Evolutionary conservation across 2,329 filamentous ascomycete species (phyloP).

Genomic region (Plenodomus lindquistii): DNA sequence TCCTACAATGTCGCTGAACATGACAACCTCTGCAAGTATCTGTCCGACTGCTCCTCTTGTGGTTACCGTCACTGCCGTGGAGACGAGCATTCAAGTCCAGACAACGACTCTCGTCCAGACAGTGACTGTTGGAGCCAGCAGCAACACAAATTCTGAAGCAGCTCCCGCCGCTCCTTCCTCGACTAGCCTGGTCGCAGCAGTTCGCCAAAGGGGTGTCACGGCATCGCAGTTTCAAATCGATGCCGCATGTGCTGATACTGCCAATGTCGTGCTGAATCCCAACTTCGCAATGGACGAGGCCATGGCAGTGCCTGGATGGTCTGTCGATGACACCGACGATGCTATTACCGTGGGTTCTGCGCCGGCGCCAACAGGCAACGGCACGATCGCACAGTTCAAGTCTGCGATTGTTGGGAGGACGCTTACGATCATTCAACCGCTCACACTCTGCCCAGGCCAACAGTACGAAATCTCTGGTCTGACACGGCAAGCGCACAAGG

Average conservation of each 20-base stretch:
- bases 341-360: slow-evolving; percentile 21
- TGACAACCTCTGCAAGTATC: slow-evolving; percentile 5
- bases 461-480: slow-evolving; percentile 20
- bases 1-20: slow-evolving; percentile 18
- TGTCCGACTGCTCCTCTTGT: slow-evolving; percentile 13
- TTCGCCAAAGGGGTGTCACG: slow-evolving; percentile 12
- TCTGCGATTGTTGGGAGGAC: slow-evolving; percentile 22
- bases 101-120: slow-evolving; percentile 15
- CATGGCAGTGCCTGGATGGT: slow-evolving; percentile 25
- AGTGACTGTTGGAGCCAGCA: slow-evolving; percentile 1
- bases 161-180: slow-evolving; percentile 1
- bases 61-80: slow-evolving; percentile 11
- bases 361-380: slow-evolving; percentile 5
- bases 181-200: background rate
- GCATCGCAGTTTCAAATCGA: slow-evolving; percentile 31
- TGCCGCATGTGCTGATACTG: slow-evolving; percentile 25
- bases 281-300: slow-evolving; percentile 22
- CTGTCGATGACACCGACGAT: slow-evolving; percentile 15
- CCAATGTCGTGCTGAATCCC: slow-evolving; percentile 33
- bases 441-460: slow-evolving; percentile 33
- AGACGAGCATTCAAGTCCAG: slow-evolving; percentile 13
- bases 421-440: slow-evolving; percentile 25
- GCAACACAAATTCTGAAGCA: background rate
- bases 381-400: slow-evolving; percentile 26
- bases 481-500: slow-evolving; percentile 17